phyloP scores from a whole-genome alignment of 2,329 filamentous ascomycete genomes.

The Hypoxylon sp. region DNA sequence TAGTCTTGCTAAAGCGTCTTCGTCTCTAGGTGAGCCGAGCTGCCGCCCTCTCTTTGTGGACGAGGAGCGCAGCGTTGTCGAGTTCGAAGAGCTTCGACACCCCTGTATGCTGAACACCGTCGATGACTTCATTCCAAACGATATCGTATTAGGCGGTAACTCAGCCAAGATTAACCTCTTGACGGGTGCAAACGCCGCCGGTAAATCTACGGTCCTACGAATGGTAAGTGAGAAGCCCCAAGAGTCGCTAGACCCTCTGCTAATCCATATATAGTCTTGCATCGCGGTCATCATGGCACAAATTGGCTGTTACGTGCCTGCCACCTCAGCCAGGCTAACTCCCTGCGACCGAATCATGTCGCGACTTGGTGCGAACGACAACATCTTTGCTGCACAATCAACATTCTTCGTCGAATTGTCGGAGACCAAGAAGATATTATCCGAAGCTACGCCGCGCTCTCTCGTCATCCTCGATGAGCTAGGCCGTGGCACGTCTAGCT shows the following conservation, averaged over 20 bases:
- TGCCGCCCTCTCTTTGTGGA: constrained; percentile 93
- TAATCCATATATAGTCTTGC: constrained; percentile 75
- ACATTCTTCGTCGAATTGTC: constrained; percentile 98
- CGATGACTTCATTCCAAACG: constrained; percentile 96
- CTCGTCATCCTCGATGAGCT: constrained; percentile 98
- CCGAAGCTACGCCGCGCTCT: constrained; percentile 92
- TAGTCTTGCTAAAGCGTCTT: constrained; percentile 90
- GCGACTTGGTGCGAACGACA: constrained; percentile 95
- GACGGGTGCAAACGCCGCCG: constrained; percentile 96
- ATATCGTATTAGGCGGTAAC: constrained; percentile 87
- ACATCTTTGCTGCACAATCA: constrained; percentile 97
- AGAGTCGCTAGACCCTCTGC: constrained; percentile 19
- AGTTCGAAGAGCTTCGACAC: constrained; percentile 92
- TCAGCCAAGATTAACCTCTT: constrained; percentile 88
- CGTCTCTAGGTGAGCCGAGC: constrained; percentile 85
- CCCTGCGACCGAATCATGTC: constrained; percentile 99
- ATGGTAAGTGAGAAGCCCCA: constrained; percentile 74
- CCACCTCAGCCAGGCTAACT: constrained; percentile 84
- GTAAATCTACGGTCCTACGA: constrained; percentile 94
- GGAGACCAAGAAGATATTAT: constrained; percentile 97
- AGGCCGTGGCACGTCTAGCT: constrained; percentile 92
- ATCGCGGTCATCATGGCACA: constrained; percentile 98
- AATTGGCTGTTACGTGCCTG: constrained; percentile 93
- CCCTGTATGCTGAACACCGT: constrained; percentile 93
- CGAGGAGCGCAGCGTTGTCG: constrained; percentile 85